A percentile compares a stretch with the other conserved stretches of the same genome.
Evolutionary conservation across 345 rosid genomes (phyloP).

Genomic region (Moricandia arvensis): DNA sequence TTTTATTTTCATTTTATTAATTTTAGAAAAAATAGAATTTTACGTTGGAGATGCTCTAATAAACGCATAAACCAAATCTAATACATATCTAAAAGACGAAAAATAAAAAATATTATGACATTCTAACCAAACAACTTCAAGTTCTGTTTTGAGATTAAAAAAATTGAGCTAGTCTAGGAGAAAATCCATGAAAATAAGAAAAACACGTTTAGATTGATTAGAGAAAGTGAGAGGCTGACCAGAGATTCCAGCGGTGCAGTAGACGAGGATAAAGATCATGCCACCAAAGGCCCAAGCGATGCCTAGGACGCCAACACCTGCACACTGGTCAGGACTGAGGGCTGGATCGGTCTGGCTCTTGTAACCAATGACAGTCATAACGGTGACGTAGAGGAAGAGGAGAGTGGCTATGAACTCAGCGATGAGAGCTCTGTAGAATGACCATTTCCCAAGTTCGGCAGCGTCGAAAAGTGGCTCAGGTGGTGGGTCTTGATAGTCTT

Average conservation of each 20-base stretch:
- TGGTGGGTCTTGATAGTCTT: slow-evolving; percentile 86
- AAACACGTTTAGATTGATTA: background rate
- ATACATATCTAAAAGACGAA: too few species aligned
- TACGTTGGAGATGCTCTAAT: too few species aligned
- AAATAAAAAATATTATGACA: background rate
- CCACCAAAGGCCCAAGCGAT: slow-evolving; percentile 95
- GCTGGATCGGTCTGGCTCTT: slow-evolving; percentile 47
- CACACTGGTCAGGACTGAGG: slow-evolving; percentile 42
- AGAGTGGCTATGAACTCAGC: slow-evolving; percentile 86
- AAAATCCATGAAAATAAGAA: background rate
- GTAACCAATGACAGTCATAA: slow-evolving; percentile 86
- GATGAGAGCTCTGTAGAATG: slow-evolving; percentile 81
- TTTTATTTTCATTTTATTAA: too few species aligned
- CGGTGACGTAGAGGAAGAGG: slow-evolving; percentile 71
- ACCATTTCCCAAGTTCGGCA: slow-evolving; percentile 67
- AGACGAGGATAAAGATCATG: slow-evolving; percentile 80
- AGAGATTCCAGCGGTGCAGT: slow-evolving; percentile 94
- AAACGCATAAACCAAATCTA: background rate
- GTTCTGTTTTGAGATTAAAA: background rate
- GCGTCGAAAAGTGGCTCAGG: slow-evolving; percentile 64
- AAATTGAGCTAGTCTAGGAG: background rate
- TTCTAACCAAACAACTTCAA: background rate
- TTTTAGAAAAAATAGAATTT: too few species aligned
- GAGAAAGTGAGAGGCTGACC: slow-evolving; percentile 45
- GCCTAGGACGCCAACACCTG: slow-evolving; percentile 74